Evolutionary conservation across 331 rosid genomes (phyloP), one percentile per base, ranked within the genome.

Genomic region (Malus hybrid): DNA sequence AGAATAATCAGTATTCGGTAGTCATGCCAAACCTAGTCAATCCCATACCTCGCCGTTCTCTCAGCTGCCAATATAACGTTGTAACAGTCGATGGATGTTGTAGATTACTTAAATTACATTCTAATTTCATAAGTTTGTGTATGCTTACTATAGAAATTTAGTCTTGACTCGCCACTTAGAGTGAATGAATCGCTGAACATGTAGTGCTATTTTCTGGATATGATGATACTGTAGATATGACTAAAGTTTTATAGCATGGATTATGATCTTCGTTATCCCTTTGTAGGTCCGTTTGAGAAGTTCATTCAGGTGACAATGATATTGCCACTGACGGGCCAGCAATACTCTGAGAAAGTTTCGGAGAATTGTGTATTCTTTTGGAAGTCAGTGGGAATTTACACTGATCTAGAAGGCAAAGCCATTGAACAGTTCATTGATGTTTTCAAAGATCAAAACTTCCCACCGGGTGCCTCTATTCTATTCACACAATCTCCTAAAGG

Each of bases 241-340:
- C 69, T 32, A 5, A 42, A 19, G 46, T 52, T 52, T 52, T 2
- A 7, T 6, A 6, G 69, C 28, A 10, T 15, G 7, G 20, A 4
- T 22, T 60, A 10, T 60, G 29, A 59, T 27, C 22, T 16, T 29
- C 7, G 7, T 12, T 11, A 29, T 73, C 22, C 12, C 7, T 76
- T 16, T 34, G 27, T 71, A 93, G 97, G 93, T 13, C 88, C 92
- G 0, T 93, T 83, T 72, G 96, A 93, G 87, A 93, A 87, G 70
- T 69, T 91, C n/a, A 88, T 83, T 6, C 68, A 82, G 42, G 86
- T 87, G 12, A 78, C 91, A 2, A 82, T 79, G 80, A 67, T 91
- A 54, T 64, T 77, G 75, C 86, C 88, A 0, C 36, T 93, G 22
- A 62, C 85, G 3, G 98, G 97, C 57, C 52, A 50, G 14, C 88